These are phyloP conservation scores for Pseudocercospora fijiensis DNA, from an alignment of 2,329 filamentous ascomycete species.

Conservation along the genomic window DNA sequence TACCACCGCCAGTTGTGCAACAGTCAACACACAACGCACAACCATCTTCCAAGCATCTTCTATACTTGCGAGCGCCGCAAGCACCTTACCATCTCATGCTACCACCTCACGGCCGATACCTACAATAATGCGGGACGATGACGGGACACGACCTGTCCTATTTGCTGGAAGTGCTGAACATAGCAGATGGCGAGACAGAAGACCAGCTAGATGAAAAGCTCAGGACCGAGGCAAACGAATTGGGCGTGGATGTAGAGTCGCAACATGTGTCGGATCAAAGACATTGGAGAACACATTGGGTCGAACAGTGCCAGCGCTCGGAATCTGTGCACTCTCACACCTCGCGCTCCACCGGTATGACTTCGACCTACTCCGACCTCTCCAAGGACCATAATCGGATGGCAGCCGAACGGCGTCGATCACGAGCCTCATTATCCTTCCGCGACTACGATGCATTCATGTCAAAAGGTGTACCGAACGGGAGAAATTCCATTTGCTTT, in stretches of 20 bases:
- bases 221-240: constrained; percentile 30
- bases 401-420: constrained; percentile 17
- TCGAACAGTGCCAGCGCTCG: constrained; percentile 31
- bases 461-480: constrained; percentile 28
- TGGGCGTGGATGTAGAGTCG: constrained; percentile 27
- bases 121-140: constrained; percentile 24
- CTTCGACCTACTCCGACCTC: constrained; percentile 36
- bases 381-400: constrained; percentile 31
- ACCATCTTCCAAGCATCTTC: not conserved
- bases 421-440: constrained; percentile 34
- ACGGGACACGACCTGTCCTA: constrained; percentile 28
- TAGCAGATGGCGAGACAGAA: constrained; percentile 34
- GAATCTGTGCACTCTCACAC: constrained; percentile 36
- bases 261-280: constrained; percentile 16
- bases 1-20: constrained; percentile 7
- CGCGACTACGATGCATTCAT: constrained; percentile 39
- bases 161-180: constrained; percentile 34
- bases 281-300: constrained; percentile 17
- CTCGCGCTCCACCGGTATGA: constrained; percentile 39
- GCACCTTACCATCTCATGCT: constrained; percentile 6
- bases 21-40: constrained; percentile 4
- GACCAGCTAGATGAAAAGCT: constrained; percentile 33
- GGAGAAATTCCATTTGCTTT: constrained; percentile 33
- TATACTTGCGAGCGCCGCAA: not conserved
- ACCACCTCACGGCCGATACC: not conserved